A percentile compares a stretch with the other conserved stretches of the same genome.
These are phyloP conservation scores for Torrubiella hemipterigena DNA, from an alignment of 2,329 filamentous ascomycete genomes.

Conservation along the genomic window DNA sequence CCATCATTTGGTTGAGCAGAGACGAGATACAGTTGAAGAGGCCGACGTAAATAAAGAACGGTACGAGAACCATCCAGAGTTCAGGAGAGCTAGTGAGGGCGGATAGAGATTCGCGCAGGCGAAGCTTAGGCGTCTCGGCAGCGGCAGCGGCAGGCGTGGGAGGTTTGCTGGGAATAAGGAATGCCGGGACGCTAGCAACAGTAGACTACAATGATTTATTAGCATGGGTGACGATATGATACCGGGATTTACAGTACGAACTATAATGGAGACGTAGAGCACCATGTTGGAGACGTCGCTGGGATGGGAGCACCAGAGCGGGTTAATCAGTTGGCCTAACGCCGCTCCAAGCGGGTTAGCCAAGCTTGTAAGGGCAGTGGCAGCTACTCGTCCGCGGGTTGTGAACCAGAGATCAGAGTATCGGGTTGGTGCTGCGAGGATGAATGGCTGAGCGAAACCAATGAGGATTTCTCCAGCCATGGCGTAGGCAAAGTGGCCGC, in stretches of 20 bases:
- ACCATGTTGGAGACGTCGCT: constrained; percentile 68
- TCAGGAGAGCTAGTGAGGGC: constrained; percentile 48
- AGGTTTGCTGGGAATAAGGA: constrained; percentile 67
- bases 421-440: constrained; percentile 74
- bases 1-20: constrained; percentile 79
- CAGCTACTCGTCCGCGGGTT: constrained; percentile 67
- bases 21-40: constrained; percentile 90
- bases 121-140: constrained; percentile 43
- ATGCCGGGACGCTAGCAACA: constrained; percentile 54
- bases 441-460: constrained; percentile 84
- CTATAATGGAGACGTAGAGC: constrained; percentile 73
- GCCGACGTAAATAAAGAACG: constrained; percentile 77
- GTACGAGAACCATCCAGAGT: constrained; percentile 68
- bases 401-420: constrained; percentile 97
- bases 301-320: constrained; percentile 55
- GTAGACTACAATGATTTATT: constrained; percentile 16
- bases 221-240: neutral
- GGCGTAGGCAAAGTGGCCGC: constrained; percentile 57
- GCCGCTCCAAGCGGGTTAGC: constrained; percentile 88
- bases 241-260: constrained; percentile 28
- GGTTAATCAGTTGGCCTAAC: constrained; percentile 75
- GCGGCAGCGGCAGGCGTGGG: constrained; percentile 68
- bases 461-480: constrained; percentile 90
- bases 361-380: constrained; percentile 73
- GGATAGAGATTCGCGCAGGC: constrained; percentile 36